Evolutionary conservation across 352 stramenopile species (phyloP).

Genomic region (Salisapilia sapeloensis): DNA sequence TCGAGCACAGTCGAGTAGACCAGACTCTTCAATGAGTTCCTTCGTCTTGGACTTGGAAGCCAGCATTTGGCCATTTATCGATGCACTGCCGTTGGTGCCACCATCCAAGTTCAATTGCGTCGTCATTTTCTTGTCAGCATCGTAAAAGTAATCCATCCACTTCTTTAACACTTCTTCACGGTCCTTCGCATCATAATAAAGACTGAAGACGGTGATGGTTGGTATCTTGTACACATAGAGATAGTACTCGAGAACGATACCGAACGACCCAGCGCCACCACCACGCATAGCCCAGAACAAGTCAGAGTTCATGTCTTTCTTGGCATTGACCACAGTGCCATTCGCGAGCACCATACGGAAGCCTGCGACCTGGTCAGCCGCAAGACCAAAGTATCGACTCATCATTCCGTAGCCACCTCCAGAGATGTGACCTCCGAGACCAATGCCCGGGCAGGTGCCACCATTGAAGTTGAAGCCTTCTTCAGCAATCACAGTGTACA

Average conservation of each 20-base stretch:
- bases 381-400: conserved; percentile 22
- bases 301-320: conserved; percentile 13
- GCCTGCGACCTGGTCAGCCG: conserved; percentile 19
- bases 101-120: conserved; percentile 28
- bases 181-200: conserved; percentile 17
- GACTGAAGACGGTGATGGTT: conserved; percentile 20
- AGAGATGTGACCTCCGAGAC: conserved; percentile 32
- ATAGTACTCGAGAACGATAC: conserved; percentile 29
- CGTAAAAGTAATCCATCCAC: conserved; percentile 40
- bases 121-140: conserved; percentile 19
- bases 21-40: conserved; percentile 13
- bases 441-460: conserved; percentile 26
- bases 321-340: conserved; percentile 19
- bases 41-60: conserved; percentile 14
- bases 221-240: conserved; percentile 25
- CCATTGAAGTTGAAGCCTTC: conserved; percentile 37
- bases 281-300: conserved; percentile 32
- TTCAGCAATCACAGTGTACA: conserved; percentile 29
- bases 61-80: conserved; percentile 23
- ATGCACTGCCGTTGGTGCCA: no score
- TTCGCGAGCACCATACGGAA: conserved; percentile 28
- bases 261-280: conserved; percentile 28
- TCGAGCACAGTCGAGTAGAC: conserved; percentile 11
- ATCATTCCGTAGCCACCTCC: conserved; percentile 34
- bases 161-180: conserved; percentile 12